Conservation (phyloP, 1,139 yeast species). For the Protomyces pachydermus region DNA sequence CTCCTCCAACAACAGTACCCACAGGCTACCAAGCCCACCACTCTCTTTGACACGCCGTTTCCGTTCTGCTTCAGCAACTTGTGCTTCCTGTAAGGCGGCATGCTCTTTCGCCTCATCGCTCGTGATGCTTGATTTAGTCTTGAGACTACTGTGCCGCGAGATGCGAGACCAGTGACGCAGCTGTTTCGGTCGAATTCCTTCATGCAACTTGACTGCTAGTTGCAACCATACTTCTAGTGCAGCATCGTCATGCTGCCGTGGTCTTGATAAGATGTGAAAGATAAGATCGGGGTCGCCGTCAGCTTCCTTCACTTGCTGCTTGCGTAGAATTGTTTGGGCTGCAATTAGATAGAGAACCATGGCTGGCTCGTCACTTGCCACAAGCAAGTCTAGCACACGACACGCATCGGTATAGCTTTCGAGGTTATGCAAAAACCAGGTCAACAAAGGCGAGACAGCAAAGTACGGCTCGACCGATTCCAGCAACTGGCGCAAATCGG, state of each 20-base stretch:
- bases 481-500: conserved; percentile 48
- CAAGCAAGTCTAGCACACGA: conserved; percentile 57
- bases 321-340: conserved; percentile 6
- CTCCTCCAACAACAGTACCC: background rate
- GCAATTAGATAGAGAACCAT: conserved; percentile 25
- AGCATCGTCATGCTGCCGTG: background rate
- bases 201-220: background rate
- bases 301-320: background rate
- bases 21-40: background rate
- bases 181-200: conserved; percentile 11
- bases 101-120: background rate
- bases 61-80: background rate
- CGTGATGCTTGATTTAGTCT: background rate
- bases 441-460: conserved; percentile 67
- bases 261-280: conserved; percentile 1
- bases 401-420: conserved; percentile 49
- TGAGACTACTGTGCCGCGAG: conserved; percentile 8
- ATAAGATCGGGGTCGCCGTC: conserved; percentile 12
- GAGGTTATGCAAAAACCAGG: conserved; percentile 72
- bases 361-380: conserved; percentile 42
- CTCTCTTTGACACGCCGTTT: background rate
- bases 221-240: background rate
- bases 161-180: conserved; percentile 3
- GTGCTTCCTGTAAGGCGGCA: background rate
- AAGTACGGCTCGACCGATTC: conserved; percentile 51